phyloP scores from a whole-genome alignment of 1,284 basidiomycete species.

The Peniophora sp. region DNA sequence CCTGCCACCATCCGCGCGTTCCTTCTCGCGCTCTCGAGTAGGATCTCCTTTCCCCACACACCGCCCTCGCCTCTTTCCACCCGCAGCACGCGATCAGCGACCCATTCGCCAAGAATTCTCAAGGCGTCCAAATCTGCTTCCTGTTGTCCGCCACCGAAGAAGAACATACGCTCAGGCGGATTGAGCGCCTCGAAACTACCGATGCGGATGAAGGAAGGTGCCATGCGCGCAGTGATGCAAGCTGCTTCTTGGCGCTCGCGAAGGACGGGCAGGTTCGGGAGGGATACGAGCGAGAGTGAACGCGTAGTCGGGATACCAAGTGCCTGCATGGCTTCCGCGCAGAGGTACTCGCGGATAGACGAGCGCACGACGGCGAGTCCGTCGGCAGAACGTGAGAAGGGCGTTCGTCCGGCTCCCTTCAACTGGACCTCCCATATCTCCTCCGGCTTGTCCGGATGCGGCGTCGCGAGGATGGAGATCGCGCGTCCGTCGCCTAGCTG shows the following conservation, averaged over 20 bases:
- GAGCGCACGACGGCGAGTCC: constrained; percentile 90
- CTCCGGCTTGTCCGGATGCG: constrained; percentile 50
- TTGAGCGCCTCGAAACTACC: constrained; percentile 88
- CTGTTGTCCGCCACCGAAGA: constrained; percentile 70
- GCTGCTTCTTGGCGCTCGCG: constrained; percentile 80
- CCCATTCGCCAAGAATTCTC: constrained; percentile 69
- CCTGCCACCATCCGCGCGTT: constrained; percentile 89
- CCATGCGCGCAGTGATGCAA: constrained; percentile 77
- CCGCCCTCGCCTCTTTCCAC: constrained; percentile 31
- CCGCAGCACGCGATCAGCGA: constrained; percentile 47
- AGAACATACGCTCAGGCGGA: constrained; percentile 59
- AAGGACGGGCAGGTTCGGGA: constrained; percentile 68
- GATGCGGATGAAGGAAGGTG: constrained; percentile 88
- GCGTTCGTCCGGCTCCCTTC: constrained; percentile 91
- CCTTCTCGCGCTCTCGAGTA: constrained; percentile 70
- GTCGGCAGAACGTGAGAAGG: constrained; percentile 87
- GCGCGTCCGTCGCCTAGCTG: constrained; percentile 96
- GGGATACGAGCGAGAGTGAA: constrained; percentile 73
- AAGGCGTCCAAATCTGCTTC: constrained; percentile 70
- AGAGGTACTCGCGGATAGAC: constrained; percentile 87
- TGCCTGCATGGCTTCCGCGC: constrained; percentile 86
- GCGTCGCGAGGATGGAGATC: constrained; percentile 77
- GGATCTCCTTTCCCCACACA: constrained; percentile 62
- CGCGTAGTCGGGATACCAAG: constrained; percentile 86
- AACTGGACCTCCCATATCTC: constrained; percentile 80